Conservation (phyloP, 805 yeast genomes). For the Kazachstania bromeliacearum region DNA sequence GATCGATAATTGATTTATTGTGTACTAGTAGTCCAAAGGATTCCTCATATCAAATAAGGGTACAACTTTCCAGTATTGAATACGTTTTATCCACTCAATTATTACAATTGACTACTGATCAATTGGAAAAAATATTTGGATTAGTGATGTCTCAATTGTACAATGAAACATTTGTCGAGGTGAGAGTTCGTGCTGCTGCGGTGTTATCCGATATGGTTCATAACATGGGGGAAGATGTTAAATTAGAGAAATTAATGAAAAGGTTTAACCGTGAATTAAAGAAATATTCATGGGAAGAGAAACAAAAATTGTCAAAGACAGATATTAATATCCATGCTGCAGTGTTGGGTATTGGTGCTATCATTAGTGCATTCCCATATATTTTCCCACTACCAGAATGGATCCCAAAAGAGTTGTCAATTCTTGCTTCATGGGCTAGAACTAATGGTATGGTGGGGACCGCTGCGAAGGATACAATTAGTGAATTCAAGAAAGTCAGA, state of each 20-base stretch:
- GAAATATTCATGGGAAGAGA: slow-evolving; percentile 21
- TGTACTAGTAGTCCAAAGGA: slow-evolving; percentile 11
- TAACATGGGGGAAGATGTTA: slow-evolving; percentile 39
- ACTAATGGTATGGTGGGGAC: slow-evolving; percentile 73
- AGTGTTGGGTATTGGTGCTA: slow-evolving; percentile 78
- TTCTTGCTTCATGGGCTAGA: slow-evolving; percentile 62
- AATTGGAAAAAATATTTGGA: slow-evolving; percentile 41
- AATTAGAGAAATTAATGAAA: slow-evolving; percentile 31
- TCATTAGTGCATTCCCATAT: slow-evolving; percentile 84
- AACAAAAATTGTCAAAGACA: slow-evolving; percentile 31
- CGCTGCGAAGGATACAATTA: slow-evolving; percentile 70
- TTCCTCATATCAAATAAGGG: slow-evolving; percentile 52
- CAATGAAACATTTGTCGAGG: slow-evolving; percentile 58
- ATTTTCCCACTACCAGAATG: slow-evolving; percentile 84
- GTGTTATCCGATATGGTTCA: slow-evolving; percentile 79
- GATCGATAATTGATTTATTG: slow-evolving; percentile 1
- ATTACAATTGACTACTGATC: slow-evolving; percentile 39
- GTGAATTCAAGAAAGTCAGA: slow-evolving; percentile 81
- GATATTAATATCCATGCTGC: slow-evolving; percentile 65
- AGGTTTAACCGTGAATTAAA: slow-evolving; percentile 31
- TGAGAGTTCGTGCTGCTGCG: slow-evolving; percentile 61
- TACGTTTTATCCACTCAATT: slow-evolving; percentile 62
- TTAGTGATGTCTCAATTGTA: slow-evolving; percentile 42
- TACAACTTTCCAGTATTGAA: slow-evolving; percentile 62
- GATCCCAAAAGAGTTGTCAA: slow-evolving; percentile 67